Percentiles rank a stretch among this genome's conserved stretches.
These are phyloP conservation scores for Ophiostoma perfectum DNA, from an alignment of 2,329 filamentous ascomycete species.

Conservation along the genomic window DNA sequence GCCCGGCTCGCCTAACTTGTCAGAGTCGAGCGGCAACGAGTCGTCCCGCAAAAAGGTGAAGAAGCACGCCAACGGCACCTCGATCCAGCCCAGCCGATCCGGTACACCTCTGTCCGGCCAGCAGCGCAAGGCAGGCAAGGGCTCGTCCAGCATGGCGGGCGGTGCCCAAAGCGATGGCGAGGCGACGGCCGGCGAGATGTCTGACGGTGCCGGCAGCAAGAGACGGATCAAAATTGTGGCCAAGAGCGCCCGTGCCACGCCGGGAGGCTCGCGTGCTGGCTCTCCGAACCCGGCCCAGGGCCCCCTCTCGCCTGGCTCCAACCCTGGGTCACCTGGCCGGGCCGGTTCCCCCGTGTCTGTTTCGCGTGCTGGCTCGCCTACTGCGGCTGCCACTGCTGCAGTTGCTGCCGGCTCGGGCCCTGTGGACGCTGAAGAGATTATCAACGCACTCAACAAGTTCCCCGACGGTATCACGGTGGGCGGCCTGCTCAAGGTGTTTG, in stretches of 20 bases:
- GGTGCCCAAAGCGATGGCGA: constrained; percentile 65
- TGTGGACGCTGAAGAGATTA: constrained; percentile 49
- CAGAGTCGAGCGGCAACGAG: constrained; percentile 88
- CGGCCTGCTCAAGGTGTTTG: constrained; percentile 50
- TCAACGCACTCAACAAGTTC: constrained; percentile 47
- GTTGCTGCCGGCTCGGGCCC: constrained; percentile 25
- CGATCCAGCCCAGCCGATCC: constrained; percentile 48
- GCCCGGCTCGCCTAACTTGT: constrained; percentile 77
- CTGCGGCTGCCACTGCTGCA: neutral
- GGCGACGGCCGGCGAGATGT: constrained; percentile 63
- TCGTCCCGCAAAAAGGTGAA: constrained; percentile 73
- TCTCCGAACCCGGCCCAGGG: constrained; percentile 48
- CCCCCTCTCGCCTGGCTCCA: constrained; percentile 19
- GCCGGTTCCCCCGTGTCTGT: constrained; percentile 25
- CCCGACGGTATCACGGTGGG: constrained; percentile 51
- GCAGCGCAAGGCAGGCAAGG: constrained; percentile 38
- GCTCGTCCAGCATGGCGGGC: constrained; percentile 39
- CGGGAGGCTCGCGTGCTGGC: constrained; percentile 54
- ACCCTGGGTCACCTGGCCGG: constrained; percentile 26
- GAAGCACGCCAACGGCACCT: constrained; percentile 49
- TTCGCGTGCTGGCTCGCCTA: constrained; percentile 30
- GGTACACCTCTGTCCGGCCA: constrained; percentile 49
- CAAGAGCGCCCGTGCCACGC: constrained; percentile 45
- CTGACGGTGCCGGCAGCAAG: constrained; percentile 45
- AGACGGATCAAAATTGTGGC: constrained; percentile 53